Evolutionary conservation across 192 early-diverging fungal species (phyloP).

Genomic region (Backusella liffmaniae): DNA sequence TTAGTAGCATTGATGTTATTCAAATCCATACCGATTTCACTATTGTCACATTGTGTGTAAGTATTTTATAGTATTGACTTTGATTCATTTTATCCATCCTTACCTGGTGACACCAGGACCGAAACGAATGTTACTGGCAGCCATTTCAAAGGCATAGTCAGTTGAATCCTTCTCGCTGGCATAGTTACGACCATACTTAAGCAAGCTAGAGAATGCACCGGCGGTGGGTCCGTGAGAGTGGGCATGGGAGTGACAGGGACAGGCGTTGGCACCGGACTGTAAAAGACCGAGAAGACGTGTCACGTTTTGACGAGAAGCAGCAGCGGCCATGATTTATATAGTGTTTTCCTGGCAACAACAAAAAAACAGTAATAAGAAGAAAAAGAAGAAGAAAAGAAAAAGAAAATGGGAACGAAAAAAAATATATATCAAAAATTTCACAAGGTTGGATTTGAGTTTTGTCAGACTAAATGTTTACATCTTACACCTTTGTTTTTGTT

Average conservation of each 20-base stretch:
- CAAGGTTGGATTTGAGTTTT: too few species aligned
- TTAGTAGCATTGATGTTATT: constrained; percentile 77
- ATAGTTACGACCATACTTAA: constrained; percentile 40
- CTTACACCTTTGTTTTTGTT: not conserved
- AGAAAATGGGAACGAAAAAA: not conserved
- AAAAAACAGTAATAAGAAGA: constrained; percentile 15
- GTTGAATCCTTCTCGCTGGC: constrained; percentile 32
- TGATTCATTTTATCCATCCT: not conserved
- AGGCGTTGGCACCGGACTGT: constrained; percentile 21
- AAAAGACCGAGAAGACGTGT: constrained; percentile 30
- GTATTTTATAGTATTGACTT: not conserved
- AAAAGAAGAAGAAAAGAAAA: constrained; percentile 11
- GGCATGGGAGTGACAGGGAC: constrained; percentile 39
- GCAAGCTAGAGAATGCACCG: constrained; percentile 19
- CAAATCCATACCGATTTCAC: constrained; percentile 84
- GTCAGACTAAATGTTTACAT: not conserved
- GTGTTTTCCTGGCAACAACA: not conserved
- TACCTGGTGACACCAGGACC: constrained; percentile 76
- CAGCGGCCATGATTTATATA: constrained; percentile 29
- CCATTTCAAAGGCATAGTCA: constrained; percentile 86
- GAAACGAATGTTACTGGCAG: constrained; percentile 85
- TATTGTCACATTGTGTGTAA: not conserved
- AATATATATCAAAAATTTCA: not conserved
- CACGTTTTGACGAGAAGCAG: constrained; percentile 36
- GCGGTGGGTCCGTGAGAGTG: constrained; percentile 29